Evolutionary conservation across 768 basidiomycete species (phyloP).

Genomic region (Lactarius vividus): DNA sequence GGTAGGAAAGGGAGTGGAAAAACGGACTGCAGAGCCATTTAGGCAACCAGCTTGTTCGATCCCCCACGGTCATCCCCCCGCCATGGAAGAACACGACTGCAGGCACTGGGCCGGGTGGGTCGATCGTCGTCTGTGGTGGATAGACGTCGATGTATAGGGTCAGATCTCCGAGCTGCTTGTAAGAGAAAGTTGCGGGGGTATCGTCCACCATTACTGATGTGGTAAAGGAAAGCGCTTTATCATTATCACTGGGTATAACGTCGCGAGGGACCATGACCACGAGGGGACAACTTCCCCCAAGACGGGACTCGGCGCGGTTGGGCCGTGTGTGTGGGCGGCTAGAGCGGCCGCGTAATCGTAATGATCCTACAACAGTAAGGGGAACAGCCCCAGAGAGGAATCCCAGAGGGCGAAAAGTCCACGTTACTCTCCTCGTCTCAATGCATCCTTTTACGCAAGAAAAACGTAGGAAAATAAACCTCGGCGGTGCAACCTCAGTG

Average conservation of each 20-base stretch:
- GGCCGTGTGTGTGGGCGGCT: not conserved
- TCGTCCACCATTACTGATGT: not conserved
- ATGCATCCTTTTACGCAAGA: slow-evolving; percentile 52
- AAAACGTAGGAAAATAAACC: slow-evolving; percentile 62
- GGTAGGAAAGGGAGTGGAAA: not conserved
- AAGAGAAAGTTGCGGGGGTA: slow-evolving; percentile 33
- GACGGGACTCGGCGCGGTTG: not conserved
- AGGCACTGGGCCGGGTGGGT: slow-evolving; percentile 24
- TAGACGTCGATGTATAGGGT: slow-evolving; percentile 39
- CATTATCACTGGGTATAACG: too few relatives aligned
- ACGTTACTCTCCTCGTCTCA: slow-evolving; percentile 7
- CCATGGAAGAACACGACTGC: slow-evolving; percentile 45
- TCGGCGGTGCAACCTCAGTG: slow-evolving; percentile 60
- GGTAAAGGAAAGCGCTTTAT: too few relatives aligned
- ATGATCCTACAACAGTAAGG: not conserved
- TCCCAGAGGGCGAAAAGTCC: not conserved
- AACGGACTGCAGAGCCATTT: slow-evolving; percentile 56
- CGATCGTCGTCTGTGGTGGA: slow-evolving; percentile 35
- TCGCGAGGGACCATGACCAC: too few relatives aligned
- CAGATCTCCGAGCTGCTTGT: slow-evolving; percentile 35
- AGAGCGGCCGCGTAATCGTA: slow-evolving; percentile 19
- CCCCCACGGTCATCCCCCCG: slow-evolving; percentile 61
- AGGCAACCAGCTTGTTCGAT: slow-evolving; percentile 61
- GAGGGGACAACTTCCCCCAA: too few relatives aligned
- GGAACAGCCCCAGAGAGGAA: not conserved